Percentiles rank a stretch among this genome's conserved stretches.
These are phyloP conservation scores for Gossypium arboreum DNA, from an alignment of 345 rosid genomes.

Conservation along the genomic window DNA sequence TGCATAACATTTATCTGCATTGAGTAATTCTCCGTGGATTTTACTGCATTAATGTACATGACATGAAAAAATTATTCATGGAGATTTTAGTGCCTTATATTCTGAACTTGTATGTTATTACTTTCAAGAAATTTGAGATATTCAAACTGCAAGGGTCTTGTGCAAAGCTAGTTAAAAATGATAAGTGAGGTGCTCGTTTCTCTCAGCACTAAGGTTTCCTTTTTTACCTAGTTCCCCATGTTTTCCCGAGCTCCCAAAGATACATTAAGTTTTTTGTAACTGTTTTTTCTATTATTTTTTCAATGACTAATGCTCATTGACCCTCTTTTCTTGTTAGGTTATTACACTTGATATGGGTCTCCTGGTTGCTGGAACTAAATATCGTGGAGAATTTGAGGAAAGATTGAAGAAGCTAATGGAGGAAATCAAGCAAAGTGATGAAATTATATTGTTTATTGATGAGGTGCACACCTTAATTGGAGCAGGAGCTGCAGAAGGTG, in stretches of 20 bases:
- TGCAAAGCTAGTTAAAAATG: background rate
- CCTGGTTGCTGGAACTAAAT: slow-evolving; percentile 97
- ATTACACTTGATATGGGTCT: slow-evolving; percentile 99
- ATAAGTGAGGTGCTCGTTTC: background rate
- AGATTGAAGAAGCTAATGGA: slow-evolving; percentile 98
- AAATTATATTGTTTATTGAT: slow-evolving; percentile 93
- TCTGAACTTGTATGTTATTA: no score
- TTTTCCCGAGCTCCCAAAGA: background rate
- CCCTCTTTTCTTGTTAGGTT: slow-evolving; percentile 42
- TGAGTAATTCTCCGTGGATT: background rate
- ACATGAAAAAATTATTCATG: background rate
- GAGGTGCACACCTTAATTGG: slow-evolving; percentile 98
- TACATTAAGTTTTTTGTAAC: background rate
- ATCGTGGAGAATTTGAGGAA: slow-evolving; percentile 98
- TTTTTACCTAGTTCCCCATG: background rate
- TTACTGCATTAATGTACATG: background rate
- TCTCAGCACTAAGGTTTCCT: background rate
- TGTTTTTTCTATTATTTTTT: background rate
- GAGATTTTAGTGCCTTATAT: background rate
- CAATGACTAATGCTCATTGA: background rate
- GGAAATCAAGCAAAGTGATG: slow-evolving; percentile 97
- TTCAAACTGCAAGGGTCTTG: background rate
- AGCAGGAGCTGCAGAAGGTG: slow-evolving; percentile 99
- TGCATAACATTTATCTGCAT: background rate
- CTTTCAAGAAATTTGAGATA: background rate